Evolutionary conservation across 2,329 filamentous ascomycete genomes (phyloP).

Genomic region (Scytalidium sp.): DNA sequence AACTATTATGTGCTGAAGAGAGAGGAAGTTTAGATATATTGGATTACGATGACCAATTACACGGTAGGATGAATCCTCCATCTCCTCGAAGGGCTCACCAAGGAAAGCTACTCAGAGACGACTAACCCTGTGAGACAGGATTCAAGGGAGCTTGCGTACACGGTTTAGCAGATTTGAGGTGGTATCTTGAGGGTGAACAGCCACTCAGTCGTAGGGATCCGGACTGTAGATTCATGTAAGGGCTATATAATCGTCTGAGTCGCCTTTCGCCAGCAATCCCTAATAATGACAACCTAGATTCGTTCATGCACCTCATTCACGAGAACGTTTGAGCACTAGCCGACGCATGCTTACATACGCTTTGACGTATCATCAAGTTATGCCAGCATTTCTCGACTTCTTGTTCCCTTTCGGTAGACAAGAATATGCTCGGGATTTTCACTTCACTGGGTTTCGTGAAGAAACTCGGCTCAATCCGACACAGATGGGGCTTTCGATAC

Average conservation of each 20-base stretch:
- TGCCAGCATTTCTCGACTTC: conserved; percentile 33
- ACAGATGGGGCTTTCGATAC: conserved; percentile 14
- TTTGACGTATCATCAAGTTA: conserved; percentile 31
- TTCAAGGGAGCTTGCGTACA: conserved; percentile 5
- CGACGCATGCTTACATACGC: conserved; percentile 15
- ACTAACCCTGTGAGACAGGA: conserved; percentile 1
- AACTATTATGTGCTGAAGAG: conserved; percentile 8
- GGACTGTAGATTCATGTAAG: conserved; percentile 20
- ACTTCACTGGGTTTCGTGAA: conserved; percentile 33
- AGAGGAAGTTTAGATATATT: conserved; percentile 6
- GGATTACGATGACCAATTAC: conserved; percentile 13
- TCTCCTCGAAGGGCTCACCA: no score
- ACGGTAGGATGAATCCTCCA: conserved; percentile 1
- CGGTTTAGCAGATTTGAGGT: conserved; percentile 7
- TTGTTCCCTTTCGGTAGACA: conserved; percentile 34
- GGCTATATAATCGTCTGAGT: neutral
- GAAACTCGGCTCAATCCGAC: conserved; percentile 18
- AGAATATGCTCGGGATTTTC: conserved; percentile 28
- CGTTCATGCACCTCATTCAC: conserved; percentile 17
- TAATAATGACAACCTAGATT: conserved; percentile 13
- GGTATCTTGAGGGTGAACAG: neutral
- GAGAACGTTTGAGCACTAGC: conserved; percentile 12
- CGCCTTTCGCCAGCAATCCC: neutral
- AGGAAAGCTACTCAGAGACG: neutral
- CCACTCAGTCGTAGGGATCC: conserved; percentile 13